These are phyloP conservation scores for Coelastrella sp. DNA, from an alignment of 139 green algal species.

Conservation along the genomic window DNA sequence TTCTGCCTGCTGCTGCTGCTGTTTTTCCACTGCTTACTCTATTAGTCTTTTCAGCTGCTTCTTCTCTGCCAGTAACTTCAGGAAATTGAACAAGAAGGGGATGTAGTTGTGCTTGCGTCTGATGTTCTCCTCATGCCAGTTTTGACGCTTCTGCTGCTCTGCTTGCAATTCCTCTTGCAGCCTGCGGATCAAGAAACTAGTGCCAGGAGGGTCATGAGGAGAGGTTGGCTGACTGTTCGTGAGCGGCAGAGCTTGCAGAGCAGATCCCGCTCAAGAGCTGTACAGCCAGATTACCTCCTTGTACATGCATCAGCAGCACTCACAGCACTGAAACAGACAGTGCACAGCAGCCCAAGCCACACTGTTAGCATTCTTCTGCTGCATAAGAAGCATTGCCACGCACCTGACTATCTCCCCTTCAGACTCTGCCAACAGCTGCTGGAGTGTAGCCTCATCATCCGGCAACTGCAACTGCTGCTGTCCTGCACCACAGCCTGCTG, in stretches of 20 bases:
- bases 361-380: no score
- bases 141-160: slow-evolving; percentile 80
- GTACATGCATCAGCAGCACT: no score
- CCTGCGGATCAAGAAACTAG: slow-evolving; percentile 42
- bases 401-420: slow-evolving; percentile 37
- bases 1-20: slow-evolving; percentile 25
- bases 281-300: no score
- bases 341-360: no score
- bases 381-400: no score
- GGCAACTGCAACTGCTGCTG: slow-evolving; percentile 45
- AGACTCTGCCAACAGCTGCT: slow-evolving; percentile 44
- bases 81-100: slow-evolving; percentile 94
- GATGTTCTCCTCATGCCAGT: slow-evolving; percentile 94
- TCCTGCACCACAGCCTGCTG: background rate
- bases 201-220: no score
- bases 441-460: slow-evolving; percentile 40
- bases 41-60: slow-evolving; percentile 52
- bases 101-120: slow-evolving; percentile 95
- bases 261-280: no score
- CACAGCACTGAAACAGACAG: no score
- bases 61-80: slow-evolving; percentile 88
- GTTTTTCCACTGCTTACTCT: slow-evolving; percentile 34
- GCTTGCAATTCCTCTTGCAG: slow-evolving; percentile 62
- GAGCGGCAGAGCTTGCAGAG: no score
- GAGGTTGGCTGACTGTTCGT: no score